phyloP scores from a whole-genome alignment of 1,284 basidiomycete species.

The Grifola frondosa region DNA sequence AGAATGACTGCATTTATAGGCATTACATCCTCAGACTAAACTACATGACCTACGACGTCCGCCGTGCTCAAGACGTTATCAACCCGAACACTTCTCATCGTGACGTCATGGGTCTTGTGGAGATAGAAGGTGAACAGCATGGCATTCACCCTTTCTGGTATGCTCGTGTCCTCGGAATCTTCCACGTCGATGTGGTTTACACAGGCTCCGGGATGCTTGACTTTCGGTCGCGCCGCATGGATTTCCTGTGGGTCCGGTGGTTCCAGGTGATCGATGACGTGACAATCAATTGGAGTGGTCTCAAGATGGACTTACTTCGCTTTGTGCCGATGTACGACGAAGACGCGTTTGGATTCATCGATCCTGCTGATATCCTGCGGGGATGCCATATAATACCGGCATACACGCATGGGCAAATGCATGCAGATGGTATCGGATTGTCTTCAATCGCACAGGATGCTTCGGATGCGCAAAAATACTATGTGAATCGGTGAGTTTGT shows the following conservation, averaged over 20 bases:
- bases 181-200: constrained; percentile 2
- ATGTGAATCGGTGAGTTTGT: no score
- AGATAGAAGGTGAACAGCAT: background rate
- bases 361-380: background rate
- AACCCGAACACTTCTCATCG: background rate
- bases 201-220: no score
- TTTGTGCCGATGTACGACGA: background rate
- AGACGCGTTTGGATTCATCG: background rate
- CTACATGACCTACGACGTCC: constrained; percentile 4
- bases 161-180: constrained; percentile 1
- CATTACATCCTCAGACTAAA: constrained; percentile 2
- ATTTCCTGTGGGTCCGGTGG: constrained; percentile 2
- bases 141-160: no score
- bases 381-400: constrained; percentile 3
- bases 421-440: no score
- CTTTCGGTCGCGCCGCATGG: background rate
- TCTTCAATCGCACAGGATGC: no score
- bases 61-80: constrained; percentile 1
- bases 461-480: no score
- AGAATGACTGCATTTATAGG: background rate
- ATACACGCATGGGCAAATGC: background rate
- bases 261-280: background rate
- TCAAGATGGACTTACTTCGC: background rate
- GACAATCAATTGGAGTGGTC: background rate
- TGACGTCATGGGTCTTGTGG: background rate